Conservation (phyloP, 306 rosid species). For the Lathyrus aphaca region DNA sequence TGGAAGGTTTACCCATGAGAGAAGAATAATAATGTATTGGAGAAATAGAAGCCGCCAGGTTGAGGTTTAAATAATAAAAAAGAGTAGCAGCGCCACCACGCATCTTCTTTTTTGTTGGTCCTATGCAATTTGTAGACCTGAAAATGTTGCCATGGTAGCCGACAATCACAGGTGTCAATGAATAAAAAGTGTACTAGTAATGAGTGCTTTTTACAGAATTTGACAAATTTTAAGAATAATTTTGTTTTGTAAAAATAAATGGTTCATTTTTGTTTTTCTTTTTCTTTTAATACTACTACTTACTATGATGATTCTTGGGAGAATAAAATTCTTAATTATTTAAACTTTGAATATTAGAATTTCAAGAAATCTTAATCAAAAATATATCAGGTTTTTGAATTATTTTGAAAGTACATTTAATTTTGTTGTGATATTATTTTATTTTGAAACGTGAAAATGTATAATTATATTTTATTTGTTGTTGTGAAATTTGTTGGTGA, state of each 20-base stretch:
- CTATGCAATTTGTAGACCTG: slow-evolving; percentile 43
- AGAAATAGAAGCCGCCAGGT: slow-evolving; percentile 52
- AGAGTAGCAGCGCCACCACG: slow-evolving; percentile 45
- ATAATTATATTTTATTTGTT: no score
- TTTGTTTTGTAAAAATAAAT: neutral
- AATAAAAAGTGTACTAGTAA: neutral
- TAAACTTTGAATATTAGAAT: no score
- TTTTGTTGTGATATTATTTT: no score
- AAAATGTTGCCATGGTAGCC: slow-evolving; percentile 52
- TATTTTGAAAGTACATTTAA: no score
- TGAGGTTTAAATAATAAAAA: slow-evolving; percentile 32
- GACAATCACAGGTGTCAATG: slow-evolving; percentile 63
- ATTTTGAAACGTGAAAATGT: no score
- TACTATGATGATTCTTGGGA: no score
- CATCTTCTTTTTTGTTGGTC: slow-evolving; percentile 42
- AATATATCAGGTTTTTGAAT: no score
- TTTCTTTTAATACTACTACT: no score
- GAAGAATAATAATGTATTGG: neutral
- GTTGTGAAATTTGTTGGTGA: no score
- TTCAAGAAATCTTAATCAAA: no score
- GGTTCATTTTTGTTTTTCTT: no score
- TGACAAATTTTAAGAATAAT: neutral
- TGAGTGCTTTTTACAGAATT: neutral
- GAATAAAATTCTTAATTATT: no score
- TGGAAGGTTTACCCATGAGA: slow-evolving; percentile 54